A percentile compares a stretch with the other conserved stretches of the same genome.
Evolutionary conservation across 306 rosid genomes (phyloP).

Genomic region (Citrullus mucosospermus): DNA sequence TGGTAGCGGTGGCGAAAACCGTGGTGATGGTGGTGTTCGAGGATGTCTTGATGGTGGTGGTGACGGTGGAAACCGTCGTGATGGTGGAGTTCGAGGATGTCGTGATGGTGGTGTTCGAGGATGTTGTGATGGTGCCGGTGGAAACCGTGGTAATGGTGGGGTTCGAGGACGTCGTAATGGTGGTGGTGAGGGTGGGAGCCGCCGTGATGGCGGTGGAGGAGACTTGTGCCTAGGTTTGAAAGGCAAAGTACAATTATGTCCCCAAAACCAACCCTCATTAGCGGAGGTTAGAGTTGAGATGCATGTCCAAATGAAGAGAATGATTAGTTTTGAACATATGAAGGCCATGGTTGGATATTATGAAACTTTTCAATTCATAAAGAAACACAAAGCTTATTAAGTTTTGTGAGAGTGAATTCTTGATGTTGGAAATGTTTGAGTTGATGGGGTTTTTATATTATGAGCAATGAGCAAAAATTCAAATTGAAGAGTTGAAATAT

Average conservation of each 20-base stretch:
- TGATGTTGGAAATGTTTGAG: background rate
- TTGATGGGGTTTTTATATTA: background rate
- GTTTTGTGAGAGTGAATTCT: background rate
- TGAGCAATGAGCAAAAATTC: background rate
- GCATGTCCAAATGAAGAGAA: background rate
- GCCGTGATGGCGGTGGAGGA: background rate
- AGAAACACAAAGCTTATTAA: background rate
- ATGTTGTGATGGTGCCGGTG: background rate
- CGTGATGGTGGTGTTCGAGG: background rate
- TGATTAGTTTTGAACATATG: background rate
- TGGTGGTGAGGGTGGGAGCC: background rate
- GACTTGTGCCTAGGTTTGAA: background rate
- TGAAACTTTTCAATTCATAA: background rate
- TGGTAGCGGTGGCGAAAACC: background rate
- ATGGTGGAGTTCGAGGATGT: background rate
- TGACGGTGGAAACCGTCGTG: background rate
- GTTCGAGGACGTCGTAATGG: too few relatives aligned
- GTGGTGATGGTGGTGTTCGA: background rate
- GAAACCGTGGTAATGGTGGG: background rate
- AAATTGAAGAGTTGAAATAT: background rate
- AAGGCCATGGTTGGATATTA: background rate
- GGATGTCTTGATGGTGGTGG: background rate
- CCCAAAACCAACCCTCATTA: background rate
- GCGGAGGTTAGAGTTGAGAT: background rate
- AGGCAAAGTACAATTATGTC: background rate